Evolutionary conservation across 768 basidiomycete species (phyloP), one percentile per base, ranked within the genome.

Genomic region (Podaxis sp.): DNA sequence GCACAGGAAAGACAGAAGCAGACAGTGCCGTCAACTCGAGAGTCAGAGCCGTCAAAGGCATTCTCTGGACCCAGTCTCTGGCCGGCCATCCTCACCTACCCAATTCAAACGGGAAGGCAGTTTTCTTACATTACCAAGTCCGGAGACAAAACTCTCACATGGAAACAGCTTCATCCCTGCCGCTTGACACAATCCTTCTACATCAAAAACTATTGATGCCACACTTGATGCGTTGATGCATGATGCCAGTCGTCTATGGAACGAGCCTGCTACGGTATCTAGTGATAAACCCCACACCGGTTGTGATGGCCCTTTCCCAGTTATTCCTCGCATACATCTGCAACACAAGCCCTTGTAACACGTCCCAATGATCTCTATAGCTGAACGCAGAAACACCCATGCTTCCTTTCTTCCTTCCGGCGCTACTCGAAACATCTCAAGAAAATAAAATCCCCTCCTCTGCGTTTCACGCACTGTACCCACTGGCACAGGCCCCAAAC

Each of bases 401-500:
- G 10, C 33, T 8, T 33, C 33, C 33, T 33, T 2, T 33, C 8
- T 46, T 15, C 44, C 44, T n/a, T 46, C 44, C 20, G 44, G 44
- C 44, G 17, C 44, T 46, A 46, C 44, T 46, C 49, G 40, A 57
- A 57, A 57, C 41, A 2, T 15, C 13, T 44, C 56, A 24, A n/a
- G 11, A 20, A 13, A 17, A 57, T 57, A 44, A 44, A 57, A 46
- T 41, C 40, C 22, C 56, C 11, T 12, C 11, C 20, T 12, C 2
- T 24, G 4, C 26, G 7, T 46, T 15, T 28, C 24, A 5, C 24
- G 40, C 26, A 44, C 40, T 22, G 17, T 40, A 57, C 56, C 56
- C 37, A 57, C 56, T 57, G 40, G 40, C 26, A 26, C 8, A 20
- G 56, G 56, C 44, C 41, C 56, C 56, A 57, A 57, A 30, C 56